Base-by-base conservation (phyloP, 208 protist species). In the Acanthamoeba royreba region DNA sequence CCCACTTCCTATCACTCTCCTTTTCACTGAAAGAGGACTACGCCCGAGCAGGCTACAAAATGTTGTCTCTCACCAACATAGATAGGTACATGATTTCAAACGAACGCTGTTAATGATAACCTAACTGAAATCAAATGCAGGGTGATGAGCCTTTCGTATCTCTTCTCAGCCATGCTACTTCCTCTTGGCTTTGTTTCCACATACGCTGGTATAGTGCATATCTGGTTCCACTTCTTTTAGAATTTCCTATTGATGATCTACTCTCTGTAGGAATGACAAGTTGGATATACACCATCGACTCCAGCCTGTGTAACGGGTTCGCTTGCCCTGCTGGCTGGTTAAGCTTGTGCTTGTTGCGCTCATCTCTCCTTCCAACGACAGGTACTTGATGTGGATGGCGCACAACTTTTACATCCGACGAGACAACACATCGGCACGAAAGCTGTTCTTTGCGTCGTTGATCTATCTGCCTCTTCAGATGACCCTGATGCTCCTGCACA, bases 1-100 rank as follows among this genome's bases (percentile, higher is more conserved):
- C 95, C 31, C 95, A 96, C 43, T 95, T 95, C 40, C 22, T 96
- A 0, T 94, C 95, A 11, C 33, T 96, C 17, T 83, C 94, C 0
- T 90, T 85, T 40, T 81, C 69, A 15, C 52, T 96, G 4, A 83
- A 74, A 35, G 55, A 61, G 22, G 85, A 96, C 53, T 96, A 96
- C 46, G 46, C 38, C 11, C 45, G 40, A 4, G 95, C 81, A 25
- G 95, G 95, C 58, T 95, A 94, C 33, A 94, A 92, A 31, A 95
- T 95, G 95, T 17, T 95, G 25, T 40, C 93, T 9, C 40, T 93
- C 1, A 95, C 92, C 38, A 46, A 95, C 35, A 19, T 77, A 7
- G 66, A 77, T 25, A 17, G 19, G 66, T 77, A 77, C 66, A 38
- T 17, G 35, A n/a, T 66, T 25, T 66, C 52, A n/a, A 58, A 3